A percentile compares a stretch with the other conserved stretches of the same genome.
phyloP scores from a whole-genome alignment of 2,329 filamentous ascomycete genomes.

The Penicillium carneum region DNA sequence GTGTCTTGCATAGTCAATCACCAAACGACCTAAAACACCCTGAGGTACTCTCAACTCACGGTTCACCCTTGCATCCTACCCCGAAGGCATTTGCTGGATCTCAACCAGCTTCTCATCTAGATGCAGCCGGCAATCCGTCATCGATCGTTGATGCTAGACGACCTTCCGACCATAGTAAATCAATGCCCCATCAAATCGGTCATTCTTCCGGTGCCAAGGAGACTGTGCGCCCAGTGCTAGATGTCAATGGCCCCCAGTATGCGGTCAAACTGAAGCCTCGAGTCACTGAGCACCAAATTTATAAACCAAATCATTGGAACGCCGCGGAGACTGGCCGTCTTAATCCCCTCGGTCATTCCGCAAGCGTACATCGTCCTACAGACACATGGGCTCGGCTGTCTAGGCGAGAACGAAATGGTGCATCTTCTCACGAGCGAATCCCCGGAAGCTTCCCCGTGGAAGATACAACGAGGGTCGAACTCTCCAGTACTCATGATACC shows the following conservation, averaged over 20 bases:
- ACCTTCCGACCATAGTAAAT: neutral
- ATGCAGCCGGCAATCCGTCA: neutral
- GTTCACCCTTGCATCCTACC: slow-evolving; percentile 3
- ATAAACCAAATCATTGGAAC: neutral
- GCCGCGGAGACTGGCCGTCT: neutral
- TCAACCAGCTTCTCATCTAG: slow-evolving; percentile 7
- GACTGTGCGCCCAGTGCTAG: slow-evolving; percentile 27
- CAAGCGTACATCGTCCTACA: slow-evolving; percentile 38
- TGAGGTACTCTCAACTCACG: neutral
- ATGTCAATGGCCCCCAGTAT: neutral
- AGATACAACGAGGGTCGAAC: slow-evolving; percentile 3
- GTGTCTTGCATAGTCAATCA: neutral
- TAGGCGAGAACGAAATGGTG: slow-evolving; percentile 31
- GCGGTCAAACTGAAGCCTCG: slow-evolving; percentile 37
- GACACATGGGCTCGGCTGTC: slow-evolving; percentile 34
- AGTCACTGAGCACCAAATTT: neutral
- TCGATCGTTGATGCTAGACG: neutral
- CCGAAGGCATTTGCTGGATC: neutral
- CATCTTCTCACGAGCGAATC: slow-evolving; percentile 21
- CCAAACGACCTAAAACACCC: neutral
- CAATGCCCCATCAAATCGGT: neutral
- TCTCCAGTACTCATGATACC: neutral
- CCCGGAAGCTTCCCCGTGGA: slow-evolving; percentile 41
- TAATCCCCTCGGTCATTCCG: slow-evolving; percentile 12
- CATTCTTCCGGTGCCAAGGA: slow-evolving; percentile 34